Evolutionary conservation across 495 filamentous ascomycete genomes (phyloP), one percentile per base, ranked within the genome.

Genomic region (Glonium stellatum): DNA sequence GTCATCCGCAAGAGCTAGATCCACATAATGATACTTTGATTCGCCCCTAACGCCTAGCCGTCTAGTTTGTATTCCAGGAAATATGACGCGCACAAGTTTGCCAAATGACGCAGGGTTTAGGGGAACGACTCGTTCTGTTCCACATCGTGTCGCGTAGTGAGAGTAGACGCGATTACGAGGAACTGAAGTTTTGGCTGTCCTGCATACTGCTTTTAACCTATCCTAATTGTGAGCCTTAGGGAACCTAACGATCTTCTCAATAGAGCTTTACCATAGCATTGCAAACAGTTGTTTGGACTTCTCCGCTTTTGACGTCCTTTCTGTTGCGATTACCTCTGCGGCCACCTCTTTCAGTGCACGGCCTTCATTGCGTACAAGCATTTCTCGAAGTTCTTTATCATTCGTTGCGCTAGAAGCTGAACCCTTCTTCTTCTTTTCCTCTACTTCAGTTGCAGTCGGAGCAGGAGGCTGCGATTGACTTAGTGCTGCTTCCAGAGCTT

Each of bases 11-110:
- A 96, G 78, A 1, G 82, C 83, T 69, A 96, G 84, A 69, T 92
- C 89, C 47, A 93, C 89, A 69, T 98, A 98, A 69, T 98, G 95
- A 71, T 98, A 98, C 71, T 98, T 98, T 5, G 95, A 97, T 74
- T 97, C 91, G 44, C 95, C 95, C 21, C 93, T 85, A 42, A 97
- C 90, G 47, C 93, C 93, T 12, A 98, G 79, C 52, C 93, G 80
- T 41, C 93, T 82, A 11, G 93, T 97, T 69, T 95, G 91, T 18
- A 98, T 84, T 47, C 90, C 91, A 1, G 92, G 92, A 62, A 97
- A 98, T 41, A 97, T 88, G 31, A 97, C 92, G 11, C 95, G 83
- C 25, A 98, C 93, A 25, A 97, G 82, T 70, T 98, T 98, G 35
- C 93, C 93, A 75, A 98, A 98, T 5, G 92, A 97, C 5, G 93